phyloP scores from a whole-genome alignment of 352 stramenopile species.

The Phytopythium cucurbitacearum region DNA sequence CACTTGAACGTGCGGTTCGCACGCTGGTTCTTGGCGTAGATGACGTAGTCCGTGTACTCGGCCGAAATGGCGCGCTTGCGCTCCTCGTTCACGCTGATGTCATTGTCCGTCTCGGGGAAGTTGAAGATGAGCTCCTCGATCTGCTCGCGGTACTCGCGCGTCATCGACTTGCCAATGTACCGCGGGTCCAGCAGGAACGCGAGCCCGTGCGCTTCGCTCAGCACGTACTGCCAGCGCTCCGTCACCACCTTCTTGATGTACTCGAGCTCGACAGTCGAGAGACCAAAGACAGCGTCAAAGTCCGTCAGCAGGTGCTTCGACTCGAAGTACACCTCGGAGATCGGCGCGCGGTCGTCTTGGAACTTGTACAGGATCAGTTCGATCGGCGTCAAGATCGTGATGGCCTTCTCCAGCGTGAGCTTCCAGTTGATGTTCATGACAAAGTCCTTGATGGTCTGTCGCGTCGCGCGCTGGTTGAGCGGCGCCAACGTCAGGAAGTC shows the following conservation, averaged over 20 bases:
- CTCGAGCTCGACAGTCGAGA: constrained; percentile 62
- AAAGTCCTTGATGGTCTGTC: constrained; percentile 71
- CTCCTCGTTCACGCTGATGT: constrained; percentile 63
- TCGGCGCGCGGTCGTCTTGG: constrained; percentile 69
- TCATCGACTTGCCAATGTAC: constrained; percentile 84
- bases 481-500: constrained; percentile 48
- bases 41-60: constrained; percentile 78
- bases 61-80: constrained; percentile 61
- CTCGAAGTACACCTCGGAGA: constrained; percentile 83
- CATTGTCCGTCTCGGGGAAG: constrained; percentile 63
- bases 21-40: constrained; percentile 80
- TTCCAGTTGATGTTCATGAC: constrained; percentile 74
- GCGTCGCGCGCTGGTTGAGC: constrained; percentile 42
- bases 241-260: constrained; percentile 85
- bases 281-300: constrained; percentile 70
- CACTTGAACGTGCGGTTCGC: constrained; percentile 80
- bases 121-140: constrained; percentile 85
- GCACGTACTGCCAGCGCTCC: constrained; percentile 67
- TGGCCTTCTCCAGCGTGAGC: constrained; percentile 72
- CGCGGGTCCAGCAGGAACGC: constrained; percentile 72
- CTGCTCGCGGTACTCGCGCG: constrained; percentile 73
- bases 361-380: constrained; percentile 84
- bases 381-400: constrained; percentile 75
- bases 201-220: constrained; percentile 69
- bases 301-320: constrained; percentile 73